These are phyloP conservation scores for Dryadomyces quercivorus DNA, from an alignment of 2,329 filamentous ascomycete genomes.

Conservation along the genomic window DNA sequence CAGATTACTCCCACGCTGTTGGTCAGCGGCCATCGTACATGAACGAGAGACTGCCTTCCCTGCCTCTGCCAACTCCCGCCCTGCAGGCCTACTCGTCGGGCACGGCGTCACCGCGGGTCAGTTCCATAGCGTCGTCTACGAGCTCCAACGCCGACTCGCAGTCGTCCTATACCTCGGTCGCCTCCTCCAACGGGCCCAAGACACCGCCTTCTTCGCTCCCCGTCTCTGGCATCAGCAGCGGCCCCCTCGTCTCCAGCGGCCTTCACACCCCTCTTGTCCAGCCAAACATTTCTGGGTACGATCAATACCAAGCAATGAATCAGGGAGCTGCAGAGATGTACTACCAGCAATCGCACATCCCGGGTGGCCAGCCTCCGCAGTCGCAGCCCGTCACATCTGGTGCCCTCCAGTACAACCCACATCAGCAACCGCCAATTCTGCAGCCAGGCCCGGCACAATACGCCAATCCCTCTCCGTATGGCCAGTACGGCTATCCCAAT, in stretches of 20 bases:
- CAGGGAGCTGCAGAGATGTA: conserved; percentile 73
- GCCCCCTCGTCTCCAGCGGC: conserved; percentile 14
- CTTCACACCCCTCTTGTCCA: conserved; percentile 28
- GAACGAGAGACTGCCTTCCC: conserved; percentile 60
- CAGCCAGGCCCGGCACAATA: conserved; percentile 63
- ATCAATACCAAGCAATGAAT: conserved; percentile 58
- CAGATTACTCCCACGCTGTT: conserved; percentile 53
- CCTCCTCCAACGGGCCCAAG: conserved; percentile 54
- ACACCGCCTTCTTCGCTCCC: conserved; percentile 58
- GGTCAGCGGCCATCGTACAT: conserved; percentile 53
- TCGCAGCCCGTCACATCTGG: conserved; percentile 68
- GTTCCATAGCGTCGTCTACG: conserved; percentile 54
- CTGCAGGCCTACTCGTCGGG: conserved; percentile 60
- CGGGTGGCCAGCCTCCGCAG: conserved; percentile 60
- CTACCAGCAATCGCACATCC: conserved; percentile 65
- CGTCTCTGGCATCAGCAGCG: conserved; percentile 22
- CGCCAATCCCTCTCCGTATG: conserved; percentile 46
- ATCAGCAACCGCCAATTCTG: conserved; percentile 63
- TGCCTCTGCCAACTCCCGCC: conserved; percentile 53
- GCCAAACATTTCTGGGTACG: conserved; percentile 23
- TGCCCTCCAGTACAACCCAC: conserved; percentile 60
- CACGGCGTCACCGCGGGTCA: conserved; percentile 63
- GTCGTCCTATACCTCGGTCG: conserved; percentile 41
- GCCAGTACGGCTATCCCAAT: conserved; percentile 62
- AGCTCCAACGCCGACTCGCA: conserved; percentile 39